phyloP scores from a whole-genome alignment of 2,329 filamentous ascomycete species.

The Cladosporium sp. region DNA sequence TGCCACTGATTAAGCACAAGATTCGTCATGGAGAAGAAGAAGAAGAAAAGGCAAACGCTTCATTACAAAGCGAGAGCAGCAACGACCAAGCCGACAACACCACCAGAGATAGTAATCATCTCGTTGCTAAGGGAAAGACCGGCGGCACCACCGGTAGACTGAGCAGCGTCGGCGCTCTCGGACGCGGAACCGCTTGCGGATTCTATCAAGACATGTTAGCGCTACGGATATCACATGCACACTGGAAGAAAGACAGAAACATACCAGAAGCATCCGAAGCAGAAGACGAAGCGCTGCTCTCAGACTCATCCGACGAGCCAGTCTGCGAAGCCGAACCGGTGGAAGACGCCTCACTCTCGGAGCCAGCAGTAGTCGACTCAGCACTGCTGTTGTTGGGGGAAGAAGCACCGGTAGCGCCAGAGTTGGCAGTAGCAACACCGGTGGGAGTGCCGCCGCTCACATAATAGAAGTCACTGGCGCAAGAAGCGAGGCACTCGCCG shows the following conservation, averaged over 20 bases:
- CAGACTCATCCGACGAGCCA: constrained; percentile 2
- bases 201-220: background rate
- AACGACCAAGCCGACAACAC: constrained; percentile 2
- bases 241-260: background rate
- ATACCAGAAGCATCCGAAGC: background rate
- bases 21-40: too few relatives aligned
- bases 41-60: background rate
- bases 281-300: constrained; percentile 2
- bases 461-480: constrained; percentile 26
- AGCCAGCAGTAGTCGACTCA: background rate
- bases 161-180: background rate
- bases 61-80: constrained; percentile 5
- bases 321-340: background rate
- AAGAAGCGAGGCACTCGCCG: constrained; percentile 45
- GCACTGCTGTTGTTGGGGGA: background rate
- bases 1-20: too few relatives aligned
- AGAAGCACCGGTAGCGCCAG: constrained; percentile 13
- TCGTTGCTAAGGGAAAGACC: constrained; percentile 3
- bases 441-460: constrained; percentile 1
- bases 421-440: constrained; percentile 23
- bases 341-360: background rate
- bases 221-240: background rate
- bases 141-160: constrained; percentile 6
- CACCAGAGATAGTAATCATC: constrained; percentile 4
- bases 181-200: background rate